Conservation (phyloP, 176 grass and related monocot species). For the Tuctoria greenei region DNA sequence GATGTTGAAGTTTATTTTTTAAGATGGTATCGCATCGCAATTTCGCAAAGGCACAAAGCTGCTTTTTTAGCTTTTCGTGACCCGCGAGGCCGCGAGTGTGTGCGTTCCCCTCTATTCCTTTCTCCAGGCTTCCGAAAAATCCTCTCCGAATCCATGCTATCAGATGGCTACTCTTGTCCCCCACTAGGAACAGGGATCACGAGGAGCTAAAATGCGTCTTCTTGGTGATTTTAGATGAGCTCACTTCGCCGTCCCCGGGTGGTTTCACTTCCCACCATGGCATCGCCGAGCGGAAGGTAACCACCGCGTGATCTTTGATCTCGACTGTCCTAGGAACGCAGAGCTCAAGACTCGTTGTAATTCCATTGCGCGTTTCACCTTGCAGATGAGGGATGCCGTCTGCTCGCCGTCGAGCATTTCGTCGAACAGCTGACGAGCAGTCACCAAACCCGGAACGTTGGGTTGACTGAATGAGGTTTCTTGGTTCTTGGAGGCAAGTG, state of each 20-base stretch:
- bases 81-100: background rate
- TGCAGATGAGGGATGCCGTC: background rate
- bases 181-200: background rate
- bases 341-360: background rate
- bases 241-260: background rate
- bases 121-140: background rate
- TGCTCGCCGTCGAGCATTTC: conserved; percentile 24
- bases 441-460: background rate
- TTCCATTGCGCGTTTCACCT: background rate
- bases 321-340: background rate
- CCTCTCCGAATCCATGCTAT: conserved; percentile 3
- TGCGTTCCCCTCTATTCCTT: background rate
- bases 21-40: background rate
- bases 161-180: conserved; percentile 10
- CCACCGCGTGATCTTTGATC: background rate
- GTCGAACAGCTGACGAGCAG: conserved; percentile 37
- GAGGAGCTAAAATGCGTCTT: conserved; percentile 1
- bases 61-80: background rate
- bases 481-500: background rate
- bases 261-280: background rate
- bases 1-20: background rate
- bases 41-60: conserved; percentile 17
- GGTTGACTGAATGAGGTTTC: background rate
- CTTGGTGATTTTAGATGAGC: background rate
- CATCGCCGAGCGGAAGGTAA: background rate